phyloP scores from a whole-genome alignment of 305 asterid genomes.

The Rubia balearica region DNA sequence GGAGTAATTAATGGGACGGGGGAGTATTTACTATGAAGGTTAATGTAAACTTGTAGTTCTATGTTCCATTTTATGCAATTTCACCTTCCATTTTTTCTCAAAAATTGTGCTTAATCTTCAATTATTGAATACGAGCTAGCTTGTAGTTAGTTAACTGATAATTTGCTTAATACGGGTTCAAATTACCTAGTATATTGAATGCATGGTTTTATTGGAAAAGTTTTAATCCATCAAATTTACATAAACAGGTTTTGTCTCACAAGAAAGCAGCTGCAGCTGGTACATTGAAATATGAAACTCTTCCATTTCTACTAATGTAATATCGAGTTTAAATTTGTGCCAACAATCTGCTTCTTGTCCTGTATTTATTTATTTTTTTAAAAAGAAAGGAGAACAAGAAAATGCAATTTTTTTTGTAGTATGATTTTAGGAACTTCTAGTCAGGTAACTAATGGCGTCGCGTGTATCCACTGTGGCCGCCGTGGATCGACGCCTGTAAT shows the following conservation, averaged over 20 bases:
- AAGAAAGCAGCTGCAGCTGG: constrained; percentile 93
- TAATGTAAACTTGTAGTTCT: too few relatives aligned
- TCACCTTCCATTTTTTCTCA: too few relatives aligned
- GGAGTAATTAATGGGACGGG: too few relatives aligned
- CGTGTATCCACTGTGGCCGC: constrained; percentile 10
- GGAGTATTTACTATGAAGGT: too few relatives aligned
- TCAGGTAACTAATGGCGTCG: constrained; percentile 84
- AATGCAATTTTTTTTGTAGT: neutral
- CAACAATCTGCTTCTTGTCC: neutral
- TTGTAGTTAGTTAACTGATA: too few relatives aligned
- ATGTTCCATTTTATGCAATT: too few relatives aligned
- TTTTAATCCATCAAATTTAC: constrained; percentile 17
- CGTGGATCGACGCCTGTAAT: neutral
- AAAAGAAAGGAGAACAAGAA: too few relatives aligned
- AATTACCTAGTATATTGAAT: neutral
- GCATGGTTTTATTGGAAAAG: neutral
- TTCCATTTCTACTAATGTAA: constrained; percentile 81
- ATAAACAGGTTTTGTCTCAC: constrained; percentile 63
- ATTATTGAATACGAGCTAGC: too few relatives aligned
- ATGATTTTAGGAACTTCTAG: constrained; percentile 63
- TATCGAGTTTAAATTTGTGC: neutral
- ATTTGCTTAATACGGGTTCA: too few relatives aligned
- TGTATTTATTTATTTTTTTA: too few relatives aligned
- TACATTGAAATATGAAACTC: constrained; percentile 75
- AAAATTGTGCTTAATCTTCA: too few relatives aligned